Base-by-base conservation (phyloP, 345 rosid genomes). In the Nasturtium officinale region DNA sequence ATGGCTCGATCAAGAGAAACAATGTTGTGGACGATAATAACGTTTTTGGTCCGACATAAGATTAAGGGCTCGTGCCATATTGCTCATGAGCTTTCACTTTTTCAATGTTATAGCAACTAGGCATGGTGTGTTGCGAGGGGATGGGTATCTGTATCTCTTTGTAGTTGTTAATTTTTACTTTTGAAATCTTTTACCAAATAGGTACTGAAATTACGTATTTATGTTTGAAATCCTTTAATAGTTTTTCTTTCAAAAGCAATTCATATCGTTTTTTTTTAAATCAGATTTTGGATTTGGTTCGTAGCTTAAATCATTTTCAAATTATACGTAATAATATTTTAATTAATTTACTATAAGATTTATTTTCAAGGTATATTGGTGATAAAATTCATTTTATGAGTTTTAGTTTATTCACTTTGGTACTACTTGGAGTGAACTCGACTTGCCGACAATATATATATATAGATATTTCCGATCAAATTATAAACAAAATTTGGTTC, bases 31-130 rank as follows among this genome's bases (percentile, higher is more conserved):
- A 68, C 45, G 28, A 3, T 69, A 35, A 16, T 62, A 32, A 25
- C 75, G 61, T 61, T 12, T 67, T 60, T 40, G 74, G 69, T 75
- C 69, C 73, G 69, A 75, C 78, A 67, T 32, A 51, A 51, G 61
- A 43, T 50, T 60, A 75, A 59, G 62, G 69, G 68, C 16, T 60
- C n/a, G 69, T 60, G 63, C 29, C 68, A 60, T 67, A 51, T n/a
- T 52, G 68, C 50, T 59, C 57, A 42, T 28, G 51, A 67, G 40
- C 40, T 51, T 67, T 50, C 73, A 67, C 54, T 30, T 75, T 74
- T 67, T 59, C 33, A 48, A 38, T 74, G 61, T 9, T 74, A 28
- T 51, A 75, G 62, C 74, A 67, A 40, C 46, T 51, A 73, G 65
- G 17, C 47, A 73, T 73, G 64, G 64, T 43, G 70, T 54, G 57